Evolutionary conservation across 2,329 filamentous ascomycete species (phyloP), one percentile per base, ranked within the genome.

Genomic region (Gliomastix tumulicola): DNA sequence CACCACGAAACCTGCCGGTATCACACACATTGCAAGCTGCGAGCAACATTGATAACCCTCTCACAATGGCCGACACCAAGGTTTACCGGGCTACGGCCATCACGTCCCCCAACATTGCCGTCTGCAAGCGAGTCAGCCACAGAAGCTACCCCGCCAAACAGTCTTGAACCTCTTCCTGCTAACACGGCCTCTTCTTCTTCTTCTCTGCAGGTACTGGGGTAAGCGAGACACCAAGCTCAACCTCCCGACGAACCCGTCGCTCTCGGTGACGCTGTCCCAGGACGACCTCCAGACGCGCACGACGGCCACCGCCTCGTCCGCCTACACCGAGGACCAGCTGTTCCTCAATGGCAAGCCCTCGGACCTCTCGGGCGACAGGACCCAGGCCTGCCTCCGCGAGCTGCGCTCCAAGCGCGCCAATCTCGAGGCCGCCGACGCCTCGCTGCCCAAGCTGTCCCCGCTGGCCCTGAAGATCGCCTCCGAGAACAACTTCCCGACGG

Each of bases 401-500:
- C 78, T 98, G 35, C 84, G 90, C 40, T 60, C 79, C 36, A 79
- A 92, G 32, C 84, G 92, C 43, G 72, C 79, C 36, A 69, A 77
- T 18, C 71, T 97, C 52, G 92, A 98, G 63, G 68, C 70, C 23
- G 62, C 72, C 42, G 70, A 95, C 57, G 50, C 79, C 0, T 79
- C 78, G 17, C 74, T 95, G n/a, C 88, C 90, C 30, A 87, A 85
- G 60, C 79, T 98, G 39, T 85, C 88, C 10, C 57, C 71, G 35
- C 71, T 84, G 52, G 79, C 85, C 22, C 78, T 98, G 43, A 84
- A 82, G 50, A 82, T 98, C 47, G 88, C 96, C 39, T 92, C 86
- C 39, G 85, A 92, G 68, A 98, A 98, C 75, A 98, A 98, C 74
- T 98, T 98, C 74, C 92, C 92, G 44, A 98, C 92, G 3, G 92